Evolutionary conservation across 2,329 filamentous ascomycete species (phyloP), one percentile per base, ranked within the genome.

Genomic region (Talaromyces albobiverticillius): DNA sequence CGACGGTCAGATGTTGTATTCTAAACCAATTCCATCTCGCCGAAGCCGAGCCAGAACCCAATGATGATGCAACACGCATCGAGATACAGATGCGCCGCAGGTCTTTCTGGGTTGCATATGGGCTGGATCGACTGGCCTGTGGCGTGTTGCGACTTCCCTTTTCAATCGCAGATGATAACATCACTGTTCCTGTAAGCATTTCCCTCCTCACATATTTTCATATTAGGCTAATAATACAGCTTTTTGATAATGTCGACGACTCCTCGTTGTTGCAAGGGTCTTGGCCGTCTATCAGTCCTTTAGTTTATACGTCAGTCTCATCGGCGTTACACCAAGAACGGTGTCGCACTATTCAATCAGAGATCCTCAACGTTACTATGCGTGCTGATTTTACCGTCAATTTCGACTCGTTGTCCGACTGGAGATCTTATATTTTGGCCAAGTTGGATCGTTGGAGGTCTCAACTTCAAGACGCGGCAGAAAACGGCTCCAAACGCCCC

Each of bases 341-440:
- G 7, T 46, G 43, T 32, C 43, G 26, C 1, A 46, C 26, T 46
- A 46, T 46, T n/a, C 43, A 46, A 46, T 46, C 43, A 25, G 43
- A 46, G 20, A 32, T 46, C 26, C 43, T 46, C 26, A 46, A 46
- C 43, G 43, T 46, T 32, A 46, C 43, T 14, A 46, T 46, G 43
- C 25, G 43, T 26, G 29, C 43, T 31, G 43, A 46, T 16, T 46
- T 46, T 32, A 31, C 43, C 10, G 11, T 29, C 13, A 31, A 46
- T n/a, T 46, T 46, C 20, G 43, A 46, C 43, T 46, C 43, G 9
- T 25, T 46, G 14, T 46, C 43, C 29, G 43, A 46, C 3, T 46
- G 43, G 43, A 32, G 43, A 32, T 32, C 43, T 6, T 46, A 46
- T 22, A 26, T 46, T 32, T 25, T 46, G 18, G 29, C 43, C 13